Base-by-base conservation (phyloP, 495 filamentous ascomycete genomes). In the Hypoxylon perforatum region DNA sequence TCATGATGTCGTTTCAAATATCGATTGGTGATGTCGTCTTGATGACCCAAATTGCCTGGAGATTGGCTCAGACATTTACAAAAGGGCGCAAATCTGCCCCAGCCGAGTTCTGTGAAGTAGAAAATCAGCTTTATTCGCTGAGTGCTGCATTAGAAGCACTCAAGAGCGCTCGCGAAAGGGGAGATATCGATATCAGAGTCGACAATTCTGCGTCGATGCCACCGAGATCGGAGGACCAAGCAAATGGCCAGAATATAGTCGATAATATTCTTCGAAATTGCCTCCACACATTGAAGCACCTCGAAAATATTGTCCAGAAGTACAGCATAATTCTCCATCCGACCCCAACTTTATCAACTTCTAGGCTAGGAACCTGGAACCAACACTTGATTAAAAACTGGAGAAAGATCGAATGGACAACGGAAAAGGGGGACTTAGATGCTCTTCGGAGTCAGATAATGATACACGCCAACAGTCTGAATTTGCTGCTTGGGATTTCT, bases 321-420 rank as follows among this genome's bases (percentile, higher is more conserved):
- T 69, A 69, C 48, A 45, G 17, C 5, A 36, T 53, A 7, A 19
- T 69, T 18, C n/a, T 33, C 11, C 35, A 61, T n/a, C 8, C 49
- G n/a, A 9, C 25, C 25, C 25, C 28, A 2, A 41, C 50, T 12
- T 21, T 7, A 17, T 23, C 14, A 12, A 57, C 67, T n/a, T 21
- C 28, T 12, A 42, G 22, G 38, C 1, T 42, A n/a, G 17, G 41
- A 25, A 25, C 28, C 52, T 67, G 62, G 63, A 38, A 44, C 17
- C 15, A 48, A 22, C 39, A 48, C 12, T 18, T 60, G 18, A 44
- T 42, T 30, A 48, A 45, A 18, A 65, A 69, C 48, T 58, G 42
- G 49, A 65, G 57, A 54, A 69, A 65, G 22, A 53, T 69, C 10
- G 35, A 54, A 23, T 69, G 61, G 61, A 69, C 61, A 18, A 59